phyloP scores from a whole-genome alignment of 495 filamentous ascomycete species.

The Cairneyella variabilis region DNA sequence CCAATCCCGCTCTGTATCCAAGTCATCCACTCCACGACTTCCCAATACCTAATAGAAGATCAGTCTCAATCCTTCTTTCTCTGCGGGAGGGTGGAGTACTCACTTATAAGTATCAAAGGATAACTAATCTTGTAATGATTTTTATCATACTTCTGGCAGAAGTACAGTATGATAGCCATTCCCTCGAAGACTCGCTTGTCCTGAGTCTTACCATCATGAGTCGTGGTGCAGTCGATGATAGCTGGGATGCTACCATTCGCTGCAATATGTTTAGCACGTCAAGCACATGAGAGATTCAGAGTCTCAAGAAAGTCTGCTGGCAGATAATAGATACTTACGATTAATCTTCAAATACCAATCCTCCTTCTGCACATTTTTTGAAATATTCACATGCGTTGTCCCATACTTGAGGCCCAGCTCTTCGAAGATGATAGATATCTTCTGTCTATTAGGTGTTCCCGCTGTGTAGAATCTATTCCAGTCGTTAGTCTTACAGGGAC shows the following conservation, averaged over 20 bases:
- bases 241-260: slow-evolving; percentile 90
- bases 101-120: slow-evolving; percentile 38
- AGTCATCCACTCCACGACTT: slow-evolving; percentile 73
- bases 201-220: slow-evolving; percentile 64
- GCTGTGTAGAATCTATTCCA: slow-evolving; percentile 31
- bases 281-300: background rate
- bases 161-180: slow-evolving; percentile 80
- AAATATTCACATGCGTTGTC: slow-evolving; percentile 62
- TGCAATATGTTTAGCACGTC: background rate
- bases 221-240: slow-evolving; percentile 59
- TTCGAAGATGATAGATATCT: slow-evolving; percentile 84
- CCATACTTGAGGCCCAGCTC: slow-evolving; percentile 73
- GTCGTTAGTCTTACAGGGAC: background rate
- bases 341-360: slow-evolving; percentile 87
- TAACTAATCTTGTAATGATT: slow-evolving; percentile 82
- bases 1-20: slow-evolving; percentile 74
- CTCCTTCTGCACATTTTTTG: slow-evolving; percentile 69
- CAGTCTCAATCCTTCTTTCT: background rate
- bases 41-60: slow-evolving; percentile 55
- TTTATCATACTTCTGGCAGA: slow-evolving; percentile 72
- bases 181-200: slow-evolving; percentile 66
- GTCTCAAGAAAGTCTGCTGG: no score
- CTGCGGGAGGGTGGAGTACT: background rate
- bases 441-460: slow-evolving; percentile 69
- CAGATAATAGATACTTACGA: slow-evolving; percentile 36